phyloP scores from a whole-genome alignment of 345 rosid species.

The Linum lewisii region DNA sequence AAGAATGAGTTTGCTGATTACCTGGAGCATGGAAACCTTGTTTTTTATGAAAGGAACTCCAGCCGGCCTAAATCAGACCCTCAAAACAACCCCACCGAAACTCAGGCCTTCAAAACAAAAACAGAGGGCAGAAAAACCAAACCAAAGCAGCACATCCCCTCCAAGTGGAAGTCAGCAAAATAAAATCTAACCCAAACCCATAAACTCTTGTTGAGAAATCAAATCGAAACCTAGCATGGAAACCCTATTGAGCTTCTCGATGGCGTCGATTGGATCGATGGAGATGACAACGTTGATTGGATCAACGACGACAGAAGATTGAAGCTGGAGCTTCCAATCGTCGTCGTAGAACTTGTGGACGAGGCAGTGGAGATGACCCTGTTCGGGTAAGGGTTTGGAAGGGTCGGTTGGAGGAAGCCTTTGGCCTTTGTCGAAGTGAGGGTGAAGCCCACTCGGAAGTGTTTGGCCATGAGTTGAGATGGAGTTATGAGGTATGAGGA shows the following conservation, averaged over 20 bases:
- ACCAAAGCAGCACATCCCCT: too few relatives aligned
- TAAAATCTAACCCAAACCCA: too few relatives aligned
- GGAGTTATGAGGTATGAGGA: too few relatives aligned
- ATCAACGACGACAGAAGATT: constrained; percentile 18
- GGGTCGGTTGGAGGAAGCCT: constrained; percentile 38
- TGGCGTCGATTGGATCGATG: constrained; percentile 35
- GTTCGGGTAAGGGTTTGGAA: too few relatives aligned
- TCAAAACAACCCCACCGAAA: too few relatives aligned
- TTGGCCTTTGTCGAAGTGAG: constrained; percentile 35
- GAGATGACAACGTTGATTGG: constrained; percentile 42
- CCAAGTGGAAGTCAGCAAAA: too few relatives aligned
- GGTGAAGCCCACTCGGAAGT: constrained; percentile 36
- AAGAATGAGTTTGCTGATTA: constrained; percentile 23
- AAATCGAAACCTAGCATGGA: too few relatives aligned
- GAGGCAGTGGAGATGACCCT: constrained; percentile 51
- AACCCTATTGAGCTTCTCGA: constrained; percentile 32
- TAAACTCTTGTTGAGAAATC: too few relatives aligned
- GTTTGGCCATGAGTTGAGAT: not conserved
- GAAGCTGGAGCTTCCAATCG: constrained; percentile 36
- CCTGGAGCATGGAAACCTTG: constrained; percentile 50
- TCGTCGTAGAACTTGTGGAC: constrained; percentile 44
- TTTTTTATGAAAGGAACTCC: too few relatives aligned
- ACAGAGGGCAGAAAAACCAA: too few relatives aligned
- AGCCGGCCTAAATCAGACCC: too few relatives aligned
- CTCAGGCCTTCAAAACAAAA: too few relatives aligned